Evolutionary conservation across 2,329 filamentous ascomycete species (phyloP).

Genomic region (Penicillium griseofulvum): DNA sequence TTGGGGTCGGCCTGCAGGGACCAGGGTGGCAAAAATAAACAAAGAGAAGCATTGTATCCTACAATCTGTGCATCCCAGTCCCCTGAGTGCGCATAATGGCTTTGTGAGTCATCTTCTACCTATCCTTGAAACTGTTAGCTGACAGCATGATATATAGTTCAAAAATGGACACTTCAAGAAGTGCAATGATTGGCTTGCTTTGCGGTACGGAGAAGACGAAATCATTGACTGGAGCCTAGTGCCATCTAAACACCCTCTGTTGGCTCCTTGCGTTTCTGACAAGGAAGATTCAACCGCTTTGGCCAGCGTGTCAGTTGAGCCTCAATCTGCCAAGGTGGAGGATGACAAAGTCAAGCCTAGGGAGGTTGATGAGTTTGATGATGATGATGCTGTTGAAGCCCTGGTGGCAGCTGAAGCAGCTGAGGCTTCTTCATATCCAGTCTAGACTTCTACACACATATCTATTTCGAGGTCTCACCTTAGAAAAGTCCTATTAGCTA

Average conservation of each 20-base stretch:
- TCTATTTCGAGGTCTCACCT: background rate
- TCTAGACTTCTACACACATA: background rate
- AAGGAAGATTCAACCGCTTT: slow-evolving; percentile 25
- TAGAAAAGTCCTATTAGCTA: background rate
- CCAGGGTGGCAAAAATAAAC: slow-evolving; percentile 73
- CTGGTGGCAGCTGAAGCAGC: slow-evolving; percentile 33
- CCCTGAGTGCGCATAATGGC: slow-evolving; percentile 77
- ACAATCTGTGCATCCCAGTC: slow-evolving; percentile 86
- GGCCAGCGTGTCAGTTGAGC: background rate
- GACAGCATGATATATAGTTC: slow-evolving; percentile 30
- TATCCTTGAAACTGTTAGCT: background rate
- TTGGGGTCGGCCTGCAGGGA: slow-evolving; percentile 83
- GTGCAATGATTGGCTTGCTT: slow-evolving; percentile 65
- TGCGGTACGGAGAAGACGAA: slow-evolving; percentile 73
- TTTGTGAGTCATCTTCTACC: slow-evolving; percentile 56
- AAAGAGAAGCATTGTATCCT: slow-evolving; percentile 74
- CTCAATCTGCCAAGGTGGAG: slow-evolving; percentile 9
- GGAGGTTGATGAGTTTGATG: slow-evolving; percentile 40
- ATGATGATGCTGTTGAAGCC: slow-evolving; percentile 44
- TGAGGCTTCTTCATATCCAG: background rate
- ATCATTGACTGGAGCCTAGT: slow-evolving; percentile 81
- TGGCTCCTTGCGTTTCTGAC: slow-evolving; percentile 13
- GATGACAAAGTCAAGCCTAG: slow-evolving; percentile 18
- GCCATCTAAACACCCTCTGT: slow-evolving; percentile 19
- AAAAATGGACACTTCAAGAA: slow-evolving; percentile 48